Percentiles rank a stretch among this genome's conserved stretches.
phyloP scores from a whole-genome alignment of 106 monocot species.

The Apostasia ramifera region DNA sequence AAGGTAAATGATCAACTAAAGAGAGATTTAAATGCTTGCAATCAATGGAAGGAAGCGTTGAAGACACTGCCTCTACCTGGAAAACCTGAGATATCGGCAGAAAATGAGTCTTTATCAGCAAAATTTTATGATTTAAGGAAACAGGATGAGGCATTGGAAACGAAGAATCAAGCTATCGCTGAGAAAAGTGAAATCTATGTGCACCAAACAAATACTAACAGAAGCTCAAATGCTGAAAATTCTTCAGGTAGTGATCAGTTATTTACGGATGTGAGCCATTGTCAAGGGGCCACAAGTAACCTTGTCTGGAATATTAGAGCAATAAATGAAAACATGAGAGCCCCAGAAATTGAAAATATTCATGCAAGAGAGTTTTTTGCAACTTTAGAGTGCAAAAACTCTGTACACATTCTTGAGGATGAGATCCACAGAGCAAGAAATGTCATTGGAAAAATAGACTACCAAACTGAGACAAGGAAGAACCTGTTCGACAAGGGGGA shows the following conservation, averaged over 20 bases:
- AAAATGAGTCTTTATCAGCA: constrained; percentile 20
- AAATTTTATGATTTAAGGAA: constrained; percentile 20
- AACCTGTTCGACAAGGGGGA: constrained; percentile 21
- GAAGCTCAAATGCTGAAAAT: constrained; percentile 37
- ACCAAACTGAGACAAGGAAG: constrained; percentile 17
- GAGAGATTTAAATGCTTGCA: constrained; percentile 21
- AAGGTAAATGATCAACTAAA: constrained; percentile 23
- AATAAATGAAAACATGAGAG: constrained; percentile 20
- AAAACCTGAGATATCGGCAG: constrained; percentile 18
- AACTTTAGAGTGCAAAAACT: constrained; percentile 23
- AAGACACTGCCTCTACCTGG: constrained; percentile 23
- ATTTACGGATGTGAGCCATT: constrained; percentile 21
- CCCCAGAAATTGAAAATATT: constrained; percentile 34
- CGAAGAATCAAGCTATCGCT: constrained; percentile 26
- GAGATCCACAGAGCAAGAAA: constrained; percentile 19
- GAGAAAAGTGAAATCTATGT: constrained; percentile 36
- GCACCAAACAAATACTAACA: constrained; percentile 32
- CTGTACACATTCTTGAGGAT: constrained; percentile 22
- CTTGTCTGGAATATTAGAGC: constrained; percentile 27
- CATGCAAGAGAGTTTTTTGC: constrained; percentile 24
- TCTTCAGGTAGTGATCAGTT: constrained; percentile 15
- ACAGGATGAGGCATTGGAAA: constrained; percentile 15
- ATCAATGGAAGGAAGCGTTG: constrained; percentile 25
- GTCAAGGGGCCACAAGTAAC: constrained; percentile 18
- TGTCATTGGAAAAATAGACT: constrained; percentile 15